These are phyloP conservation scores for Aquilaria yunnanensis DNA, from an alignment of 345 rosid species.

Conservation along the genomic window DNA sequence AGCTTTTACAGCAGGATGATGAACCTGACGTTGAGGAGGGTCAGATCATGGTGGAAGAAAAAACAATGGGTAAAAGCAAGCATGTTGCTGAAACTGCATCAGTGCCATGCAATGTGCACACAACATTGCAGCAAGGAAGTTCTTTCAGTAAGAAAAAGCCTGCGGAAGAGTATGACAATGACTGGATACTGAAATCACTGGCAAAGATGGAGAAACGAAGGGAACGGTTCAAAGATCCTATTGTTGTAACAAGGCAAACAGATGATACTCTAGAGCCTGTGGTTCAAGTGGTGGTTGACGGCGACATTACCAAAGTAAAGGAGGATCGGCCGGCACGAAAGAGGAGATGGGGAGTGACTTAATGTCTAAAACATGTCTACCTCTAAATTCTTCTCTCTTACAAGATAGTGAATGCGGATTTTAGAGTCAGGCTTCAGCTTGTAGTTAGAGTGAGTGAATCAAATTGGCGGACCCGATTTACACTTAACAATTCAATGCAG, in stretches of 20 bases:
- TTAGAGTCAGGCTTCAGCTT: too few relatives aligned
- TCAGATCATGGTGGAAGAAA: slow-evolving; percentile 40
- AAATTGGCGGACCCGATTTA: too few relatives aligned
- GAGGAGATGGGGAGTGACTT: slow-evolving; percentile 53
- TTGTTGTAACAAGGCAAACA: slow-evolving; percentile 15
- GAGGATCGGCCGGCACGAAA: slow-evolving; percentile 41
- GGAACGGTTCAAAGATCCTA: slow-evolving; percentile 49
- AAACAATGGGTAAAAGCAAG: slow-evolving; percentile 9
- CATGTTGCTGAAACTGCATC: slow-evolving; percentile 13
- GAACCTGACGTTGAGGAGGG: slow-evolving; percentile 50
- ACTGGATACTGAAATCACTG: slow-evolving; percentile 33
- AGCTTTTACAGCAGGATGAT: slow-evolving; percentile 13
- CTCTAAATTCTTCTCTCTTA: not conserved
- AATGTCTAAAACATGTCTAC: not conserved
- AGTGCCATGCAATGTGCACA: slow-evolving; percentile 7
- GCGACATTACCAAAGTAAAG: slow-evolving; percentile 22
- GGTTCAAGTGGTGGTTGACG: slow-evolving; percentile 19
- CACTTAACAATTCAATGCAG: too few relatives aligned
- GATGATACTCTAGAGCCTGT: slow-evolving; percentile 15
- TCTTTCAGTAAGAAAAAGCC: slow-evolving; percentile 11
- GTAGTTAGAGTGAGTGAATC: too few relatives aligned
- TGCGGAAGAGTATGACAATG: slow-evolving; percentile 22
- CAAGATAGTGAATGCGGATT: too few relatives aligned
- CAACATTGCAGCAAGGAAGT: slow-evolving; percentile 1
- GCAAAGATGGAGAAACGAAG: slow-evolving; percentile 67